Percentiles rank a stretch among this genome's conserved stretches.
phyloP scores from a whole-genome alignment of 805 yeast species.

The Pichia nanzhaoensis region DNA sequence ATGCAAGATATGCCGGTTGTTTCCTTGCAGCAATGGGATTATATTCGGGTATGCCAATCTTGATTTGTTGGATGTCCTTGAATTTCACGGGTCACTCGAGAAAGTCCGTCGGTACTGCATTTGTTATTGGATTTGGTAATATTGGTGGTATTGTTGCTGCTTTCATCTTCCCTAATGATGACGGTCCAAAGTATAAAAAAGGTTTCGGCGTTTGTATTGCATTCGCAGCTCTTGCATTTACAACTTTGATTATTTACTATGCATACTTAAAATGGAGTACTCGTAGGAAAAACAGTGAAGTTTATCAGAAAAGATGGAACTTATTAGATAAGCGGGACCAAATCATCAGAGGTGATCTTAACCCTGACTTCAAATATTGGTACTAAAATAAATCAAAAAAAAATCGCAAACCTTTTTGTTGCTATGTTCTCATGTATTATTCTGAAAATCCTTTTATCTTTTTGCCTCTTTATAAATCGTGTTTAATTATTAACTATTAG shows the following conservation, averaged over 20 bases:
- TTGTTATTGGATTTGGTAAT: conserved; percentile 66
- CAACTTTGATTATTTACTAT: conserved; percentile 28
- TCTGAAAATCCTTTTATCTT: no score
- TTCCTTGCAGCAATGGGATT: conserved; percentile 55
- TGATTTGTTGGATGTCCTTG: conserved; percentile 61
- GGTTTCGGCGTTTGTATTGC: conserved; percentile 50
- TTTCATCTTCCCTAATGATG: conserved; percentile 46
- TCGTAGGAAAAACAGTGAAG: conserved; percentile 30
- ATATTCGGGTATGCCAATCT: conserved; percentile 59
- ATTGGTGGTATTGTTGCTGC: conserved; percentile 67
- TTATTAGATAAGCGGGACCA: conserved; percentile 23
- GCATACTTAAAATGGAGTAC: conserved; percentile 28
- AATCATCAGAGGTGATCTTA: conserved; percentile 31
- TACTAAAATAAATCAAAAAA: conserved; percentile 25
- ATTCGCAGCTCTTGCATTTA: conserved; percentile 36
- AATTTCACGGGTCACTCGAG: conserved; percentile 60
- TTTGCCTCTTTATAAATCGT: background rate
- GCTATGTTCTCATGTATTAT: background rate
- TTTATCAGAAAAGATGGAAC: conserved; percentile 26
- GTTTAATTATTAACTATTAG: background rate
- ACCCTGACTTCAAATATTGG: conserved; percentile 43
- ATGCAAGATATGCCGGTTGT: conserved; percentile 56
- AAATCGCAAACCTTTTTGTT: background rate
- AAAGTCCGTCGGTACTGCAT: conserved; percentile 43
- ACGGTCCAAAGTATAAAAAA: conserved; percentile 50